phyloP scores from a whole-genome alignment of 2,329 filamentous ascomycete species.

The Ophioceras dolichostomum region DNA sequence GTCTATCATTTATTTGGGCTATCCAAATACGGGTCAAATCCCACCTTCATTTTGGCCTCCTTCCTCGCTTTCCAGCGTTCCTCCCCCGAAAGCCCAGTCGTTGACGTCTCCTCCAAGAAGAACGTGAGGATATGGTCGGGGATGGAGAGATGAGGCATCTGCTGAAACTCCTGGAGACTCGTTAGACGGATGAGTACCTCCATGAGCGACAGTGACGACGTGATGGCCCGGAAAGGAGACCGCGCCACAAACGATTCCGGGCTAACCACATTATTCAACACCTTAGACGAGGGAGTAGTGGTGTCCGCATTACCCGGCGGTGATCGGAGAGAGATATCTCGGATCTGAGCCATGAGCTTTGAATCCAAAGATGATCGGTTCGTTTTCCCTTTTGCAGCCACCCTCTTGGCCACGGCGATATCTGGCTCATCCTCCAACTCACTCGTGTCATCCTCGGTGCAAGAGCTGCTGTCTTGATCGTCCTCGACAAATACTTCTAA shows the following conservation, averaged over 20 bases:
- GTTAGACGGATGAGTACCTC: conserved; percentile 81
- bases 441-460: conserved; percentile 24
- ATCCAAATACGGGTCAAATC: conserved; percentile 45
- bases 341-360: conserved; percentile 26
- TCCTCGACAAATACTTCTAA: conserved; percentile 71
- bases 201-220: conserved; percentile 57
- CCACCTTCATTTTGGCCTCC: conserved; percentile 35
- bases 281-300: conserved; percentile 2
- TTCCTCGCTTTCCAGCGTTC: conserved; percentile 28
- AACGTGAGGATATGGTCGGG: conserved; percentile 82
- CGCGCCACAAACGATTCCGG: conserved; percentile 21
- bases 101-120: conserved; percentile 57
- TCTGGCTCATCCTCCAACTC: conserved; percentile 15
- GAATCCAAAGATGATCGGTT: conserved; percentile 21
- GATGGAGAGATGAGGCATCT: conserved; percentile 78
- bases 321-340: conserved; percentile 22
- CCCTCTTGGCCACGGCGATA: conserved; percentile 8
- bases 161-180: conserved; percentile 84
- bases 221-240: conserved; percentile 39
- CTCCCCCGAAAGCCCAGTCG: conserved; percentile 34
- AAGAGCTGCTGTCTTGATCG: conserved; percentile 24
- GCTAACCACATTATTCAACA: conserved; percentile 5
- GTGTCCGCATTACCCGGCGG: conserved; percentile 3
- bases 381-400: conserved; percentile 1
- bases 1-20: conserved; percentile 17